Evolutionary conservation across 257 asterid species (phyloP).

Genomic region (Rauvolfia tetraphylla): DNA sequence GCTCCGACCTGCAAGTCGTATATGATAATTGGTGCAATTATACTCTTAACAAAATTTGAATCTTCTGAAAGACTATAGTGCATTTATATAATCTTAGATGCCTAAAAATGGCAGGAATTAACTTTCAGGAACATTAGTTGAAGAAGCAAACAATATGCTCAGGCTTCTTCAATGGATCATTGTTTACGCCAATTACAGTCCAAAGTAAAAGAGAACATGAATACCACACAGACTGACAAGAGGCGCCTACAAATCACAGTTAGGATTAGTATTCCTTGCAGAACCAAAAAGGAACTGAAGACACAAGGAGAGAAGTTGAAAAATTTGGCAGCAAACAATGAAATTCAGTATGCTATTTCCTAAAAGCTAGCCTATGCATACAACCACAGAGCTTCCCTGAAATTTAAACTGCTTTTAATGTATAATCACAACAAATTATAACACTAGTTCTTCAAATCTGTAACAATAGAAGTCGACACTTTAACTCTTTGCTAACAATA

Average conservation of each 20-base stretch:
- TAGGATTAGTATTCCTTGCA: not conserved
- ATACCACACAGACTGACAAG: not conserved
- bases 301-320: not conserved
- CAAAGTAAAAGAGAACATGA: not conserved
- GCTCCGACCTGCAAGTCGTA: conserved; percentile 73
- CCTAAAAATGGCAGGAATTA: not conserved
- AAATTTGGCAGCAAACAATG: not conserved
- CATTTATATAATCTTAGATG: not conserved
- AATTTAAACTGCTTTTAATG: not conserved
- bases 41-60: not conserved
- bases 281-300: not conserved
- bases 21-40: not conserved
- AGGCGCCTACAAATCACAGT: not conserved
- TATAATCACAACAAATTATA: not conserved
- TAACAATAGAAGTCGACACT: not conserved
- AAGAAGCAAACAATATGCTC: no score
- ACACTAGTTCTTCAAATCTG: not conserved
- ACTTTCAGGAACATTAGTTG: not conserved
- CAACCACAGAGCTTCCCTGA: not conserved
- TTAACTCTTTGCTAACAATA: not conserved
- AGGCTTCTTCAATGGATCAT: not conserved
- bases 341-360: not conserved
- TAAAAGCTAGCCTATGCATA: not conserved
- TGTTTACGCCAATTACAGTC: not conserved
- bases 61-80: not conserved